Evolutionary conservation across 163 green algal genomes (phyloP).

Genomic region (Scenedesmus sp.): DNA sequence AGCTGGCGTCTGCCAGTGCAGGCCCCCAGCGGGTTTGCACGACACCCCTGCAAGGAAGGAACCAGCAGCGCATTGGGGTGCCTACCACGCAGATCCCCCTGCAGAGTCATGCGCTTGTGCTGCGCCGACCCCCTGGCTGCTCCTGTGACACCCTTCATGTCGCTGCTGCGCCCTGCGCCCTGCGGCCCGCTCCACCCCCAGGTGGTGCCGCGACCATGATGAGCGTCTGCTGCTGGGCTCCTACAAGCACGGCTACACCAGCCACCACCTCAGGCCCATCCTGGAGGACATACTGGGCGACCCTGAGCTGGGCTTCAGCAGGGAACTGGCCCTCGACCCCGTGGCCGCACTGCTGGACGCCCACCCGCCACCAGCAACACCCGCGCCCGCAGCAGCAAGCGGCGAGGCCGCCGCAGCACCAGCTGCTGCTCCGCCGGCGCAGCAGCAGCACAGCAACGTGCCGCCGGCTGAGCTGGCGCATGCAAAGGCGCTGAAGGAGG

Average conservation of each 20-base stretch:
- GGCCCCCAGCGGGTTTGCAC: neutral
- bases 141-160: too few species aligned
- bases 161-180: neutral
- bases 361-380: conserved; percentile 25
- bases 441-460: neutral
- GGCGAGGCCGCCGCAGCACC: neutral
- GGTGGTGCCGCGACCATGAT: conserved; percentile 47
- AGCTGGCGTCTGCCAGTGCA: too few species aligned
- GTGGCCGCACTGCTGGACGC: neutral
- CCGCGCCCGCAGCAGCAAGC: neutral
- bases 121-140: too few species aligned
- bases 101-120: too few species aligned
- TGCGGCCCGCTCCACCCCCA: neutral
- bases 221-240: conserved; percentile 33
- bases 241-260: conserved; percentile 39
- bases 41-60: neutral
- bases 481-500: neutral
- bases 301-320: conserved; percentile 20
- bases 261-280: neutral
- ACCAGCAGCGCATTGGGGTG: neutral
- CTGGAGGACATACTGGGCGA: conserved; percentile 51
- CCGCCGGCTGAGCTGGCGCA: neutral
- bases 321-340: neutral
- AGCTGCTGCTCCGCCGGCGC: neutral
- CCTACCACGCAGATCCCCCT: neutral